A percentile compares a stretch with the other conserved stretches of the same genome.
Conservation (phyloP, 108 stramenopile genomes). For the Cylindrotheca closterium region DNA sequence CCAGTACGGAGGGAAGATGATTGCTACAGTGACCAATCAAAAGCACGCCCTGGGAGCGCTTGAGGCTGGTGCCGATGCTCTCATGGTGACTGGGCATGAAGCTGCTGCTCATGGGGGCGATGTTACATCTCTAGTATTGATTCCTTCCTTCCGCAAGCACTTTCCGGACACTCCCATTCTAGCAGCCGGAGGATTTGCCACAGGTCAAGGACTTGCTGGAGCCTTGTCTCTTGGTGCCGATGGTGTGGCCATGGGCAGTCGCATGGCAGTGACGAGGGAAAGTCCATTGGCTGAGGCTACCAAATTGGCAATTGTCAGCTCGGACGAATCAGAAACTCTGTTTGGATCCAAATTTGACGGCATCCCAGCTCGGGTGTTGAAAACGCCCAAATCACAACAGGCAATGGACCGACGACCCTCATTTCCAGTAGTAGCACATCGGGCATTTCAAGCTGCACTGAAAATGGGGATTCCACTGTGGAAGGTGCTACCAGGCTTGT, state of each 20-base stretch:
- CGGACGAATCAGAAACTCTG: conserved; percentile 66
- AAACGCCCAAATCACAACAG: conserved; percentile 48
- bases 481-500: conserved; percentile 79
- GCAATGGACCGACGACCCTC: conserved; percentile 53
- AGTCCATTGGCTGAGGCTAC: conserved; percentile 62
- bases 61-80: conserved; percentile 77
- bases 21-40: conserved; percentile 80
- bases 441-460: conserved; percentile 73
- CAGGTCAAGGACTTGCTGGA: conserved; percentile 77
- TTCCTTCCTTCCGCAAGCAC: conserved; percentile 63
- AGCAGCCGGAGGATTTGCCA: conserved; percentile 93
- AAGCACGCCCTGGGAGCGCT: conserved; percentile 72
- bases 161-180: conserved; percentile 84
- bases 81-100: conserved; percentile 89
- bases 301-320: conserved; percentile 63
- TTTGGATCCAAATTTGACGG: conserved; percentile 91
- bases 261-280: conserved; percentile 79
- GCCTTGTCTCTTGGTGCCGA: conserved; percentile 86
- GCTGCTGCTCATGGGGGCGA: conserved; percentile 93
- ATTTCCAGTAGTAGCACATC: conserved; percentile 51
- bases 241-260: conserved; percentile 87
- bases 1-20: conserved; percentile 73
- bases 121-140: conserved; percentile 74
- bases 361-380: conserved; percentile 79
- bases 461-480: conserved; percentile 73